phyloP scores from a whole-genome alignment of 495 filamentous ascomycete genomes.

The Physcia stellaris region DNA sequence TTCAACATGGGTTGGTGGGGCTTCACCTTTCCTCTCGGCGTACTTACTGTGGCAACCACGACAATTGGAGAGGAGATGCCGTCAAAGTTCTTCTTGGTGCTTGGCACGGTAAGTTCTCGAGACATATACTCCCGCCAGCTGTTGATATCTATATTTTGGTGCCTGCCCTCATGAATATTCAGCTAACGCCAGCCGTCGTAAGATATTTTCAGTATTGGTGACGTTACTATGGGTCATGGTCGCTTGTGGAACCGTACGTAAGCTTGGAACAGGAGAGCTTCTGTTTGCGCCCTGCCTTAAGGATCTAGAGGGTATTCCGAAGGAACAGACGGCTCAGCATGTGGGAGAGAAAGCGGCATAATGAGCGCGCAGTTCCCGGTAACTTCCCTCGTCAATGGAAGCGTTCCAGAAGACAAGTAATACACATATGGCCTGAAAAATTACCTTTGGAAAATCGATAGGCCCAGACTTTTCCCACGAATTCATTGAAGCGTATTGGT shows the following conservation, averaged over 20 bases:
- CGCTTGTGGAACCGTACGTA: conserved; percentile 28
- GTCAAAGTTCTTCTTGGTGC: conserved; percentile 39
- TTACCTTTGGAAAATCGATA: no score
- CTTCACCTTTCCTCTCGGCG: conserved; percentile 48
- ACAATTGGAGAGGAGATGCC: conserved; percentile 34
- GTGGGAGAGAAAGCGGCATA: conserved; percentile 3
- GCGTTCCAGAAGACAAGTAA: no score
- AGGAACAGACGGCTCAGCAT: conserved; percentile 15
- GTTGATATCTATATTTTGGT: no score
- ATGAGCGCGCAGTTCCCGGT: no score
- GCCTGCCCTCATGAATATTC: no score
- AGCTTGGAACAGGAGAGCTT: conserved; percentile 29
- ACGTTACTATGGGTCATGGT: conserved; percentile 39
- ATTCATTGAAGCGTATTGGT: no score
- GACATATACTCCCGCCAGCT: no score
- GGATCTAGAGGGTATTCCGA: conserved; percentile 20
- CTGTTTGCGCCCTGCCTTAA: conserved; percentile 40
- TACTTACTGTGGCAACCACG: conserved; percentile 34
- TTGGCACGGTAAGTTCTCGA: conserved; percentile 27
- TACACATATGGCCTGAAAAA: no score
- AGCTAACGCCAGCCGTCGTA: conserved; percentile 7
- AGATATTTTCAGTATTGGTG: conserved; percentile 36
- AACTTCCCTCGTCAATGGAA: no score
- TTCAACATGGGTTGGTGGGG: conserved; percentile 62
- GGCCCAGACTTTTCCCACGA: no score